Evolutionary conservation across 2,329 filamentous ascomycete species (phyloP), one percentile per base, ranked within the genome.

Genomic region (Pseudogymnoascus sp.): DNA sequence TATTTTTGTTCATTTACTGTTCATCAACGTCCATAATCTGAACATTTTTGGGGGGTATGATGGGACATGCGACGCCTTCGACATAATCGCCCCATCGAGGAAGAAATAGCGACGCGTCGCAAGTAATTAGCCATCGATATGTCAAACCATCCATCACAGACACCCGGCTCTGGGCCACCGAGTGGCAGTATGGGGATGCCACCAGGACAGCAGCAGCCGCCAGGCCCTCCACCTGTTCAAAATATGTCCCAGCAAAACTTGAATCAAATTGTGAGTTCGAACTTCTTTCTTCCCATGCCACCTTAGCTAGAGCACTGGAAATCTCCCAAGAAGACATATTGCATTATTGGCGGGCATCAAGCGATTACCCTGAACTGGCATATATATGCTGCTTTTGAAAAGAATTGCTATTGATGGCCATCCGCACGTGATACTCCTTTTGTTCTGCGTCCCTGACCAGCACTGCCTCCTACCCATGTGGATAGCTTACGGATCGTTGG

Each of bases 211-310:
- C 78, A 78, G 63, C 74, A 76, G 63, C 75, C 78, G 67, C 77
- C 44, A 76, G 79, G 65, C 76, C 81, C 65, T 76, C 81, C 65
- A 75, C 79, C 67, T 71, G 75, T 64, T 66, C 76, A 69, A 75
- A 80, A 64, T 73, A 87, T 91, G 77, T 91, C 89, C 1, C 91
- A 93, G 67, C 91, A 96, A 71, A 96, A 97, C 73, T 77, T 97
- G 1, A 97, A 97, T 71, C 92, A 96, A 70, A 97, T 97, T 76
- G 93, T 97, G 83, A 83, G 93, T 23, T 61, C 31, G 42, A 31
- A 19, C 28, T 57, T 57, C 9, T 61, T 61, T 64, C 28, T 35
- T 62, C 26, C 35, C 61, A 57, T 62, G 35, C 26, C 28, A 35
- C 28, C n/a, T 15, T 19, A 57, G 10, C 28, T 35, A 33, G 50